These are phyloP conservation scores for Beta macrorhiza DNA, from an alignment of 179 eudicot species.

Conservation along the genomic window DNA sequence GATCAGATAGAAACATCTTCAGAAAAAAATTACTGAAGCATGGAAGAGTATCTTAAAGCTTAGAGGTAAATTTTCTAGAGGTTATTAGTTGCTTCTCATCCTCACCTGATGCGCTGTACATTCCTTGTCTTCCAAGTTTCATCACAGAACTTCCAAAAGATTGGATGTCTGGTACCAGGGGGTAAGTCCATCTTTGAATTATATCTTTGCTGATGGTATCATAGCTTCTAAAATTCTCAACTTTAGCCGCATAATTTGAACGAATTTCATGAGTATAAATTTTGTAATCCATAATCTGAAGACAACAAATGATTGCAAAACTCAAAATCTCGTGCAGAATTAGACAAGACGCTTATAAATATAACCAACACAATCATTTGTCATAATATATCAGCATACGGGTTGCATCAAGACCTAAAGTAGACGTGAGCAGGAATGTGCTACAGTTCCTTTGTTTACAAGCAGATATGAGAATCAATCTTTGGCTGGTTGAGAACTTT, in stretches of 20 bases:
- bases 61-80: not conserved
- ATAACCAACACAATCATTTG: not conserved
- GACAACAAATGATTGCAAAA: constrained; percentile 18
- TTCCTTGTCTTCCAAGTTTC: constrained; percentile 80
- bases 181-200: constrained; percentile 95
- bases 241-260: constrained; percentile 87
- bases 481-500: not conserved
- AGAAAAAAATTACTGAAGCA: not conserved
- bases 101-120: constrained; percentile 80
- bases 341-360: not conserved
- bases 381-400: not conserved
- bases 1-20: not conserved
- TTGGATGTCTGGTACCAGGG: constrained; percentile 86
- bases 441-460: not conserved
- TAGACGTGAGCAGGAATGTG: not conserved
- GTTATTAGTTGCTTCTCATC: constrained; percentile 13
- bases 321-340: not conserved
- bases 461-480: not conserved
- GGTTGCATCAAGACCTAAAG: not conserved
- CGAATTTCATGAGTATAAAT: constrained; percentile 88
- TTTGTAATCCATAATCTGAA: constrained; percentile 96
- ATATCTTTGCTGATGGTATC: constrained; percentile 93
- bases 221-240: constrained; percentile 89
- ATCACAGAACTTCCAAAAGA: constrained; percentile 53
- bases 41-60: not conserved